Percentiles rank a stretch among this genome's conserved stretches.
Conservation (phyloP, 345 rosid genomes). For the Lepidium didymum region DNA sequence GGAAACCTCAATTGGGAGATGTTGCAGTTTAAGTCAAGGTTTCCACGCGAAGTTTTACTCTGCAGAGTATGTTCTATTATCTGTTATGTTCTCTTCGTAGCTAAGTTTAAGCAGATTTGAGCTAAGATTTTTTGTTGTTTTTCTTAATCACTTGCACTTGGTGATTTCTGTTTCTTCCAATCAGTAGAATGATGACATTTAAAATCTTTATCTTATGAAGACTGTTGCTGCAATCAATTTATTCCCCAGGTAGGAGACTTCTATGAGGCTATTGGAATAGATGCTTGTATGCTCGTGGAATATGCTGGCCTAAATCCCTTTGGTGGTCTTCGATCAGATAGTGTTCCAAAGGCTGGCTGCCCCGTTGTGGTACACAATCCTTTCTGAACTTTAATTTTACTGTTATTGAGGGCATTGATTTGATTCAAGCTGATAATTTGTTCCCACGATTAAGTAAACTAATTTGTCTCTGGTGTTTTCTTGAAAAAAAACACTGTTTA, state of each 20-base stretch:
- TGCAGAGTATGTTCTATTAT: constrained; percentile 62
- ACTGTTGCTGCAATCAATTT: neutral
- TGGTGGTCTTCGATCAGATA: constrained; percentile 85
- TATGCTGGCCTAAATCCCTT: constrained; percentile 96
- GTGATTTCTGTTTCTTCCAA: neutral
- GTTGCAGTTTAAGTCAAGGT: constrained; percentile 87
- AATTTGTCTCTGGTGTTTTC: neutral
- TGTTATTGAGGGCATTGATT: neutral
- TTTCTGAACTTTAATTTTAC: neutral
- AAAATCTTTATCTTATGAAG: neutral
- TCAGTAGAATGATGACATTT: neutral
- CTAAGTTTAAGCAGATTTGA: neutral
- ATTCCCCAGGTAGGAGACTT: constrained; percentile 80
- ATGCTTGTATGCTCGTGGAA: constrained; percentile 95
- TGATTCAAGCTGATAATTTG: neutral
- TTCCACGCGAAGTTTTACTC: constrained; percentile 91
- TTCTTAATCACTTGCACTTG: neutral
- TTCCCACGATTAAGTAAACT: neutral
- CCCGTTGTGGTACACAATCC: constrained; percentile 67
- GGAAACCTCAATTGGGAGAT: constrained; percentile 88
- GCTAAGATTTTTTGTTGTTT: neutral
- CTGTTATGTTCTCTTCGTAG: neutral
- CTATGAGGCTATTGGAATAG: constrained; percentile 92
- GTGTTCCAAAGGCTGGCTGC: constrained; percentile 94
- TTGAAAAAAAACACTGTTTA: neutral